Evolutionary conservation across 2,329 filamentous ascomycete species (phyloP).

Genomic region (Pezicula radicicola): DNA sequence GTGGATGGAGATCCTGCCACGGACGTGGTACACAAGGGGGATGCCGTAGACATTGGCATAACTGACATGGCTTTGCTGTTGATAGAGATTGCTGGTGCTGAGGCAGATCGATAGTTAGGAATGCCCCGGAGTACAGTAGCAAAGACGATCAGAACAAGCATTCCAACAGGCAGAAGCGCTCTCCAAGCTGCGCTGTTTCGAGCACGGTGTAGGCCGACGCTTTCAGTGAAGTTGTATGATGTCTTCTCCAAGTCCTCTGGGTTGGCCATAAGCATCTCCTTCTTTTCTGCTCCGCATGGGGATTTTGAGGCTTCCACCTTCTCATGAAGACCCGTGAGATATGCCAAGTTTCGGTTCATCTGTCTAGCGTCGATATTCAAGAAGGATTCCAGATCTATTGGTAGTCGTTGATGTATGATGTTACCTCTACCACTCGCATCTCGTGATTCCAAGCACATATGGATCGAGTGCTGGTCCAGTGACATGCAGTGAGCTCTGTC

Average conservation of each 20-base stretch:
- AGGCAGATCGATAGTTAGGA: conserved; percentile 16
- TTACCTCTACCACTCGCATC: conserved; percentile 31
- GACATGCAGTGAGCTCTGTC: conserved; percentile 31
- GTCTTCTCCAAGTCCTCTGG: conserved; percentile 18
- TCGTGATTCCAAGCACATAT: conserved; percentile 43
- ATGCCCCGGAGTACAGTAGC: conserved; percentile 16
- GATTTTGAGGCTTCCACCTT: conserved; percentile 7
- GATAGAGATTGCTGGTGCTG: conserved; percentile 25
- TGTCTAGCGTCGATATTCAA: conserved; percentile 48
- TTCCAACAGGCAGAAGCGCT: conserved; percentile 18
- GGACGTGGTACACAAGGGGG: conserved; percentile 13
- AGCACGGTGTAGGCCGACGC: conserved; percentile 14
- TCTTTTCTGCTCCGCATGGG: conserved; percentile 6
- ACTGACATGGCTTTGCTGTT: conserved; percentile 28
- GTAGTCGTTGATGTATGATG: conserved; percentile 37
- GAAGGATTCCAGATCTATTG: conserved; percentile 47
- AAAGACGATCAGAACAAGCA: conserved; percentile 22
- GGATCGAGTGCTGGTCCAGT: conserved; percentile 39
- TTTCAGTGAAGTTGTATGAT: conserved; percentile 12
- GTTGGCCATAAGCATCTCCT: conserved; percentile 2
- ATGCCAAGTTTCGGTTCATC: conserved; percentile 51
- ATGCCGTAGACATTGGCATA: conserved; percentile 18
- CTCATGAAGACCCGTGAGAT: conserved; percentile 36
- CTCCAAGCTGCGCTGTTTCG: conserved; percentile 18
- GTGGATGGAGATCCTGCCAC: conserved; percentile 17